These are phyloP conservation scores for Starmerella vaccinii DNA, from an alignment of 805 yeast species.

Conservation along the genomic window DNA sequence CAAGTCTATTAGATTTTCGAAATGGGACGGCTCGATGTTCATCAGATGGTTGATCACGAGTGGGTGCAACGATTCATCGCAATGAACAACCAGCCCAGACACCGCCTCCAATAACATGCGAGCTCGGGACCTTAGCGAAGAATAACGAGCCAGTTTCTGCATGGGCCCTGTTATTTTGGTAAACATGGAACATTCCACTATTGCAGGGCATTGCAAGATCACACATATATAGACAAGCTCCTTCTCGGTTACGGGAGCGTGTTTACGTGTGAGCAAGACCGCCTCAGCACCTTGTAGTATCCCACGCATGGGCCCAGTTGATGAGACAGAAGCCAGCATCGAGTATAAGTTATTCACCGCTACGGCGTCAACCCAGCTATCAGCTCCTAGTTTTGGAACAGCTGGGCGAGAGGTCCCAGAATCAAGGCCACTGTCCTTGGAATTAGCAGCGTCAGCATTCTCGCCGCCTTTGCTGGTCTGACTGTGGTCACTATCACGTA, in stretches of 20 bases:
- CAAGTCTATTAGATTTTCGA: constrained; percentile 49
- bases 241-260: constrained; percentile 13
- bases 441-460: no score
- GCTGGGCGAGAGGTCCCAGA: no score
- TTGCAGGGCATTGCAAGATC: constrained; percentile 24
- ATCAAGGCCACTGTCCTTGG: no score
- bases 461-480: no score
- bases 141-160: constrained; percentile 25
- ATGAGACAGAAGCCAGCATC: constrained; percentile 16
- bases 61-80: constrained; percentile 1
- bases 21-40: constrained; percentile 36
- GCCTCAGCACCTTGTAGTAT: constrained; percentile 26
- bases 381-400: background rate
- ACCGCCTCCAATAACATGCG: constrained; percentile 60
- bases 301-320: constrained; percentile 26
- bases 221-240: constrained; percentile 23
- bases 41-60: constrained; percentile 29
- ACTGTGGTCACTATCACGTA: background rate
- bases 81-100: constrained; percentile 53
- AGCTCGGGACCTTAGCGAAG: constrained; percentile 31
- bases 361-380: constrained; percentile 8
- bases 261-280: constrained; percentile 21
- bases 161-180: constrained; percentile 27
- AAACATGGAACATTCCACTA: constrained; percentile 27
- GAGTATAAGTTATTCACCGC: constrained; percentile 17